Evolutionary conservation across 2,329 filamentous ascomycete species (phyloP), one percentile per base, ranked within the genome.

Genomic region (Colletotrichum spaethianum): DNA sequence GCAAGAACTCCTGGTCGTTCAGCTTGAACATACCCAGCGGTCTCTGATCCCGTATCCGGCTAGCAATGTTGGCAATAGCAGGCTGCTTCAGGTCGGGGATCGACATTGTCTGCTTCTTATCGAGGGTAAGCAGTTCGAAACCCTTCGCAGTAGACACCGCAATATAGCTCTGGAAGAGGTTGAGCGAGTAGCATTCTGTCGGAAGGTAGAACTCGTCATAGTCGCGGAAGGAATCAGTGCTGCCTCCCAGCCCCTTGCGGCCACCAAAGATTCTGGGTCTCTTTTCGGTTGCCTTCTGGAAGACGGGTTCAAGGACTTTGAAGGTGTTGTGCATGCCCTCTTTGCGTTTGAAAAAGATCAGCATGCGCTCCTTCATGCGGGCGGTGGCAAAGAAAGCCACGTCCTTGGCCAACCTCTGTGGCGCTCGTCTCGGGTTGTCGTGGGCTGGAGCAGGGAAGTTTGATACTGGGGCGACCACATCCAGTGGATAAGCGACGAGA

Each of bases 181-280:
- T 98, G 80, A 99, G 93, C 59, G 94, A 94, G 82, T 93, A 98
- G 81, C 95, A 98, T 80, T 99, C 97, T 2, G 94, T 93, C 0
- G 96, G 96, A 76, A 99, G 95, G 83, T 98, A 99, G 83, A 99
- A 99, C 76, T 98, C 96, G 84, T 99, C 96, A 80, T 95, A 99
- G 79, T 99, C 96, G 74, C 96, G 93, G 91, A 98, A 99, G 77
- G 96, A 96, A 77, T 99, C 96, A 0, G 96, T 98, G 72, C 90
- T 91, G 26, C 94, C 94, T 38, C 88, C 87, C 12, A 89, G 89
- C 16, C 84, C 82, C 71, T 84, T 85, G 23, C 91, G 91, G 74
- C 86, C 83, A 48, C 90, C 87, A 74, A 92, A 92, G 18, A 92
- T 80, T 11, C 94, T 91, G 5, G 91, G 89, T 77, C 92, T 94